phyloP scores from a whole-genome alignment of 257 asterid species.

The Marsdenia floribunda region DNA sequence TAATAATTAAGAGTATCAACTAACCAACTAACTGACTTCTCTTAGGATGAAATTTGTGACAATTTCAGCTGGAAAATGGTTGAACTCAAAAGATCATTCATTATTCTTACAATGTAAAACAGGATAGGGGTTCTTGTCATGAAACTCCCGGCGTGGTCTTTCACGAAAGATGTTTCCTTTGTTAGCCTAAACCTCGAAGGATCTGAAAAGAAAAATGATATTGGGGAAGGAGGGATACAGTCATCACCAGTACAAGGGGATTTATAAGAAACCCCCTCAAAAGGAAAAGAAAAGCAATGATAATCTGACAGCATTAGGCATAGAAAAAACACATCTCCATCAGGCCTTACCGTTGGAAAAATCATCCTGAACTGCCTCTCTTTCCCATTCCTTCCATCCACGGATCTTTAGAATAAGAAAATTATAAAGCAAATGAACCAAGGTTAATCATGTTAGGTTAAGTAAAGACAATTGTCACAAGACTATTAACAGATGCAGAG shows the following conservation, averaged over 20 bases:
- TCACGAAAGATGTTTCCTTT: conserved; percentile 88
- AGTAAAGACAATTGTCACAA: background rate
- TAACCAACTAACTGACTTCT: conserved; percentile 1
- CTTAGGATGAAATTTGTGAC: background rate
- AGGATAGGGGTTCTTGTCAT: conserved; percentile 61
- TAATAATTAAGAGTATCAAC: conserved; percentile 8
- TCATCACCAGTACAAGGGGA: background rate
- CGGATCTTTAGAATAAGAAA: conserved; percentile 52
- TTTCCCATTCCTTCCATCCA: conserved; percentile 93
- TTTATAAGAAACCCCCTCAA: no score
- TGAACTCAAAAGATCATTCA: conserved; percentile 4
- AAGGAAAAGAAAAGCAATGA: no score
- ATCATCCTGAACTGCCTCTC: conserved; percentile 29
- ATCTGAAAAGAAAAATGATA: conserved; percentile 33
- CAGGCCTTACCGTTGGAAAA: conserved; percentile 42
- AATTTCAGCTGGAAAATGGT: background rate
- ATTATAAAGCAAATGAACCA: background rate
- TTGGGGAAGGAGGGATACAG: no score
- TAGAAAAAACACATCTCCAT: background rate
- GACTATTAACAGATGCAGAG: background rate
- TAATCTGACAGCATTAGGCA: no score
- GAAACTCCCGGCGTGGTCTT: conserved; percentile 50
- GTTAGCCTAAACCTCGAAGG: conserved; percentile 84
- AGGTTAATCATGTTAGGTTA: background rate
- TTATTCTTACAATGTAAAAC: conserved; percentile 65